A percentile compares a stretch with the other conserved stretches of the same genome.
Evolutionary conservation across 805 yeast genomes (phyloP).

Genomic region (Lachancea meyersii): DNA sequence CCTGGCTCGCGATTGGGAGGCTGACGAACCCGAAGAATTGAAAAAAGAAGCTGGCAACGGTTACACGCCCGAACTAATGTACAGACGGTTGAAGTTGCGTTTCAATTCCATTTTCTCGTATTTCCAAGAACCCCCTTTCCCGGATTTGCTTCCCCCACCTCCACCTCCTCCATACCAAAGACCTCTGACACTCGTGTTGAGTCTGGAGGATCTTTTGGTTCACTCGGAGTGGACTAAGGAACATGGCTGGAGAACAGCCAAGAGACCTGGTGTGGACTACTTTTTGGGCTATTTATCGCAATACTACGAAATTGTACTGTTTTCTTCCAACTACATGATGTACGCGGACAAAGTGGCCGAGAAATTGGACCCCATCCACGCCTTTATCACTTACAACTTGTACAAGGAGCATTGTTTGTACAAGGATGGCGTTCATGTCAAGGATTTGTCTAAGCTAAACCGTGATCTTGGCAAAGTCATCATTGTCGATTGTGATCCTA

Average conservation of each 20-base stretch:
- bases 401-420: conserved; percentile 84
- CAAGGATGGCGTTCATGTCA: conserved; percentile 81
- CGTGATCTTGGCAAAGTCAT: conserved; percentile 82
- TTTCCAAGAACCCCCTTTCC: conserved; percentile 90
- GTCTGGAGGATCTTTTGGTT: conserved; percentile 82
- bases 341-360: conserved; percentile 78
- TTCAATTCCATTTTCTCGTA: conserved; percentile 67
- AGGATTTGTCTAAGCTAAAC: conserved; percentile 84
- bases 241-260: conserved; percentile 97
- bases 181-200: conserved; percentile 83
- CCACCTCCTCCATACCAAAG: conserved; percentile 90
- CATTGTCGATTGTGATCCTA: conserved; percentile 70
- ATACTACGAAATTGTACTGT: conserved; percentile 91
- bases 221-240: conserved; percentile 90
- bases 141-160: conserved; percentile 83
- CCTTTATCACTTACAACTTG: conserved; percentile 77
- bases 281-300: conserved; percentile 90
- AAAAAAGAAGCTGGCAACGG: conserved; percentile 57
- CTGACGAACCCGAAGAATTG: conserved; percentile 58
- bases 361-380: conserved; percentile 90
- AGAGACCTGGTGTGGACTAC: conserved; percentile 97
- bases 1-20: conserved; percentile 81
- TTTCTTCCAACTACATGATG: conserved; percentile 78
- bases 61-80: conserved; percentile 56
- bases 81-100: conserved; percentile 65